phyloP scores from a whole-genome alignment of 805 yeast species.

The Suhomyces vadensis region DNA sequence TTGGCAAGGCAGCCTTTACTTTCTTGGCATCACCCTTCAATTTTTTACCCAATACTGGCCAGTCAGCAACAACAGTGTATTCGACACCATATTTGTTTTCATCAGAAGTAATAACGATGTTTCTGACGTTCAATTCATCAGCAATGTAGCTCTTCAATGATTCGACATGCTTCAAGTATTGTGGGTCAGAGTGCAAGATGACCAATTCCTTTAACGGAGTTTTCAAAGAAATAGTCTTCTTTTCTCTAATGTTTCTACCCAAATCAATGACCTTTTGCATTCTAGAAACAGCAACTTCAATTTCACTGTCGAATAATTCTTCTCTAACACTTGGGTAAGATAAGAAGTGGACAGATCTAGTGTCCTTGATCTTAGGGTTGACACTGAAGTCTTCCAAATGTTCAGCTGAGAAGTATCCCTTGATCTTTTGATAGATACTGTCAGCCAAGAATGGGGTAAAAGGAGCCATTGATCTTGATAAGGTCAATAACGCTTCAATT shows the following conservation, averaged over 20 bases:
- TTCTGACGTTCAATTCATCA: constrained; percentile 93
- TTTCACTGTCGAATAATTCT: constrained; percentile 76
- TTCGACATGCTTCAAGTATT: constrained; percentile 74
- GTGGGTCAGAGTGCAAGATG: constrained; percentile 76
- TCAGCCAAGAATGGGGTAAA: constrained; percentile 97
- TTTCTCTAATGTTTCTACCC: constrained; percentile 96
- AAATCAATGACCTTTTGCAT: constrained; percentile 97
- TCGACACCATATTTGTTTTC: constrained; percentile 90
- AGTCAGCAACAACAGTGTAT: constrained; percentile 94
- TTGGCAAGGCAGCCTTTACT: constrained; percentile 92
- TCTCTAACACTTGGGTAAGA: constrained; percentile 82
- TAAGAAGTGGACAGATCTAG: constrained; percentile 90
- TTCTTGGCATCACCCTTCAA: constrained; percentile 89
- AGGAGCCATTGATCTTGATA: constrained; percentile 97
- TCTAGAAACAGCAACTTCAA: constrained; percentile 86
- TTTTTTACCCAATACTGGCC: constrained; percentile 98
- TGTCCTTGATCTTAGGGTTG: constrained; percentile 52
- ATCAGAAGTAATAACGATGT: constrained; percentile 81
- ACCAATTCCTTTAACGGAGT: constrained; percentile 90
- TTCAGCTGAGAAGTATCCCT: constrained; percentile 58
- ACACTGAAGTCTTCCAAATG: constrained; percentile 47
- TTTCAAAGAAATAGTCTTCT: constrained; percentile 89
- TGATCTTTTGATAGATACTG: constrained; percentile 77
- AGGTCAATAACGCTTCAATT: constrained; percentile 84
- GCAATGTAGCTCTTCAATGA: constrained; percentile 74